These are phyloP conservation scores for Salisapilia sapeloensis DNA, from an alignment of 352 stramenopile genomes.

Conservation along the genomic window DNA sequence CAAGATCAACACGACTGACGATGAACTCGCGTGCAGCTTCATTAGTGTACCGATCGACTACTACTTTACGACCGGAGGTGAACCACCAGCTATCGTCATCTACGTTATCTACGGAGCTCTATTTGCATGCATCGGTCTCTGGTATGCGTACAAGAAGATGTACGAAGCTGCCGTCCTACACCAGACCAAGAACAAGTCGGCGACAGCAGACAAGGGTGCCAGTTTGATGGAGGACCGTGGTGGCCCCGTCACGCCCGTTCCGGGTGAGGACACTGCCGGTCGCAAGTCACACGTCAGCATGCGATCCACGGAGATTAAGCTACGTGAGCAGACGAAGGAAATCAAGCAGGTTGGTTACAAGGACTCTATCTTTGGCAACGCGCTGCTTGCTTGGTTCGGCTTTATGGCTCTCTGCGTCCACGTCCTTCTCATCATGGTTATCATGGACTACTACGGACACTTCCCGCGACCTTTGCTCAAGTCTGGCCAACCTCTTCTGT, in stretches of 20 bases:
- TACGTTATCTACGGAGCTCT: constrained; percentile 8
- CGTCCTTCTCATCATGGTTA: constrained; percentile 1
- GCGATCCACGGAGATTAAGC: too few relatives aligned
- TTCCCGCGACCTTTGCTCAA: constrained; percentile 9
- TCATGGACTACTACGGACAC: background rate
- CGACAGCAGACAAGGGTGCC: too few relatives aligned
- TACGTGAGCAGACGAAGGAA: background rate
- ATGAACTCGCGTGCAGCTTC: too few relatives aligned
- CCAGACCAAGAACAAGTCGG: too few relatives aligned
- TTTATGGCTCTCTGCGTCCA: background rate
- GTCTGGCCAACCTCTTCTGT: constrained; percentile 24
- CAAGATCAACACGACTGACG: too few relatives aligned
- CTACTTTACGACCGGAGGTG: constrained; percentile 10
- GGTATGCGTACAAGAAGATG: too few relatives aligned
- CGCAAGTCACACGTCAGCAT: too few relatives aligned
- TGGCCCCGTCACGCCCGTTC: too few relatives aligned
- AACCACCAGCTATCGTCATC: constrained; percentile 9
- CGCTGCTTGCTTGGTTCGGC: background rate
- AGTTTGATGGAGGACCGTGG: too few relatives aligned
- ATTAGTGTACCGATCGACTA: too few relatives aligned
- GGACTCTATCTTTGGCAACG: background rate
- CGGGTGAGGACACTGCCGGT: too few relatives aligned
- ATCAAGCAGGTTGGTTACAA: constrained; percentile 2
- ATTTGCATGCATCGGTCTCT: background rate
- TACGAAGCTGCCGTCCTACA: too few relatives aligned